Percentiles rank a stretch among this genome's conserved stretches.
These are phyloP conservation scores for Speleostelium caveatum DNA, from an alignment of 78 protist genomes.

Conservation along the genomic window DNA sequence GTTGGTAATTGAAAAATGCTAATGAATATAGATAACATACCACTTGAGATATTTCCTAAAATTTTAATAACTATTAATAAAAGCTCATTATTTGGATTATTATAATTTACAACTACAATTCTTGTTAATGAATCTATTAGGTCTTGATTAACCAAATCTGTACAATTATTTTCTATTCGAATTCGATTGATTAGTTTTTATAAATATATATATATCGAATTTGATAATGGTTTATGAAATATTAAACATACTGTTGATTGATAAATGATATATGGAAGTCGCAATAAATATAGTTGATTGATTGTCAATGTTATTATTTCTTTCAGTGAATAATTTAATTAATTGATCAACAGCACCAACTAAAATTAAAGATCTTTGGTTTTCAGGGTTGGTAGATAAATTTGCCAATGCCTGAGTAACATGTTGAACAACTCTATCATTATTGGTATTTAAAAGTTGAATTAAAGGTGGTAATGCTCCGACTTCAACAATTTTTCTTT, in stretches of 20 bases:
- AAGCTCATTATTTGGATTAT: constrained; percentile 37
- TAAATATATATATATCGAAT: too few species aligned
- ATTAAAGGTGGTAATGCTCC: constrained; percentile 67
- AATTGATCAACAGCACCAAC: constrained; percentile 66
- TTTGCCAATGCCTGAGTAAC: constrained; percentile 4
- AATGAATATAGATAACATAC: not conserved
- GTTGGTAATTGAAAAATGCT: too few species aligned
- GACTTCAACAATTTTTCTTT: constrained; percentile 65
- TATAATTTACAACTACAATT: constrained; percentile 55
- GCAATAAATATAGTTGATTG: constrained; percentile 38
- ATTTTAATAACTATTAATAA: constrained; percentile 42
- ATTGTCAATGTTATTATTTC: not conserved
- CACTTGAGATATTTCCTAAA: constrained; percentile 40
- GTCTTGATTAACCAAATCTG: constrained; percentile 47
- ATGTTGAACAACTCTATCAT: constrained; percentile 33
- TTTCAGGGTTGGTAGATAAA: constrained; percentile 41
- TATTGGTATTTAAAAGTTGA: constrained; percentile 22
- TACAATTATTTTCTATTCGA: constrained; percentile 1
- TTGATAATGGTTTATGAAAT: not conserved
- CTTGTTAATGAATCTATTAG: constrained; percentile 34
- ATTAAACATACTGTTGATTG: constrained; percentile 28
- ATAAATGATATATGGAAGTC: constrained; percentile 24
- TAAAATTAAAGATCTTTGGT: constrained; percentile 41
- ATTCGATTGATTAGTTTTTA: not conserved
- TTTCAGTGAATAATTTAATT: constrained; percentile 26